Conservation (phyloP, 306 rosid species). For the Herpetospermum pedunculosum region DNA sequence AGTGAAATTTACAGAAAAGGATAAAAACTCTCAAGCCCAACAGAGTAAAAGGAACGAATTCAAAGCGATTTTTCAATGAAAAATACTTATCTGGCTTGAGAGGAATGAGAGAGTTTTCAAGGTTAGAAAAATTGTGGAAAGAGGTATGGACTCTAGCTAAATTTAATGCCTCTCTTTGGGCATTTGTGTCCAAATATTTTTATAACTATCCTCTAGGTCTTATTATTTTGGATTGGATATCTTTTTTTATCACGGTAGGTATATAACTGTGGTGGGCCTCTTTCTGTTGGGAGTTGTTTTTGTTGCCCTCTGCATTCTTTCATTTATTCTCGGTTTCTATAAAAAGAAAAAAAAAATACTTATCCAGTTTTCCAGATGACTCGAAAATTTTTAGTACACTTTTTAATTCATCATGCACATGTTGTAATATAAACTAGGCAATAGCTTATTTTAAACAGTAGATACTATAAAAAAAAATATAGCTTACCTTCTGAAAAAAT, state of each 20-base stretch:
- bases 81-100: no score
- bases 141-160: no score
- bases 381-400: background rate
- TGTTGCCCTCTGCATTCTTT: background rate
- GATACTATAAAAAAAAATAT: background rate
- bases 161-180: background rate
- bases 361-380: background rate
- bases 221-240: background rate
- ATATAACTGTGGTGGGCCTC: background rate
- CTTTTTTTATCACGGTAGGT: background rate
- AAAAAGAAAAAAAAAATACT: background rate
- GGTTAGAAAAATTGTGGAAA: no score
- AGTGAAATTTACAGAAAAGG: background rate
- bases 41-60: background rate
- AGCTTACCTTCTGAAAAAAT: constrained; percentile 74
- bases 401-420: background rate
- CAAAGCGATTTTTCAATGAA: background rate
- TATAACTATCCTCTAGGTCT: no score
- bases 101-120: no score
- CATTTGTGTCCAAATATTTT: background rate
- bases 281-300: background rate
- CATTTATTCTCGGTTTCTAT: background rate
- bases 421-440: background rate
- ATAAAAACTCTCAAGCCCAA: background rate
- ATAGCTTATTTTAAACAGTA: background rate